Percentiles rank a stretch among this genome's conserved stretches.
Evolutionary conservation across 352 stramenopile species (phyloP).

Genomic region (Globisporangium perplexum): DNA sequence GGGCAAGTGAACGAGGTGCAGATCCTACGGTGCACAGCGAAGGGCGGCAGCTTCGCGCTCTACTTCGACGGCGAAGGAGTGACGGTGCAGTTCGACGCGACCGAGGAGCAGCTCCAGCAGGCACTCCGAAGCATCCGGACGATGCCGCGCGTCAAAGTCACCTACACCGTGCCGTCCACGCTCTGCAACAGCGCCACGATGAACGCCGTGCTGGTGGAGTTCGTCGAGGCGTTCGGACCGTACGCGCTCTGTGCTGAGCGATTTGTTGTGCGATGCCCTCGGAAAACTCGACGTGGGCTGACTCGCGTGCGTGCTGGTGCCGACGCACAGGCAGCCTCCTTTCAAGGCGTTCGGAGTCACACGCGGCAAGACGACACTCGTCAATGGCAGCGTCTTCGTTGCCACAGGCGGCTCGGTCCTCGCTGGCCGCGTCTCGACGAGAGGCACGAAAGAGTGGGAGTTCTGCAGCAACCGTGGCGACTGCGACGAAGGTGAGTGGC

Average conservation of each 20-base stretch:
- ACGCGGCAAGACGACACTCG: constrained; percentile 27
- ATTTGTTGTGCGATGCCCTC: not conserved
- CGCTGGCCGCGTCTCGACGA: constrained; percentile 37
- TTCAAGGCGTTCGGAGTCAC: constrained; percentile 48
- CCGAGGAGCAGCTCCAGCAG: constrained; percentile 30
- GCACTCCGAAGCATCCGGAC: constrained; percentile 39
- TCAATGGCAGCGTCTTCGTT: constrained; percentile 45
- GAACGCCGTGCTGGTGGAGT: constrained; percentile 65
- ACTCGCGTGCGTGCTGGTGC: constrained; percentile 3
- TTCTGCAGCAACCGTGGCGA: constrained; percentile 86
- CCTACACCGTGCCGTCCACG: constrained; percentile 26
- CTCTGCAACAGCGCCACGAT: constrained; percentile 34
- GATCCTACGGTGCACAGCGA: constrained; percentile 72
- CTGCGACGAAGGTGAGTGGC: constrained; percentile 54
- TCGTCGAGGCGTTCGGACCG: constrained; percentile 49
- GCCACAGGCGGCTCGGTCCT: constrained; percentile 33
- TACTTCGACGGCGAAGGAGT: constrained; percentile 56
- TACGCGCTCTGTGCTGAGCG: constrained; percentile 19
- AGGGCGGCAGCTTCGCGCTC: constrained; percentile 54
- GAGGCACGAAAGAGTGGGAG: constrained; percentile 87
- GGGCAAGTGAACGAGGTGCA: constrained; percentile 84
- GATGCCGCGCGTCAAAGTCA: constrained; percentile 39
- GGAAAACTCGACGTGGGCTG: too few species aligned
- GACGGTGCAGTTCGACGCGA: constrained; percentile 51
- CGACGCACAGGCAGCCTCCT: constrained; percentile 35